Conservation (phyloP, 2,329 filamentous ascomycete genomes). For the Pestalotiopsis sp. region DNA sequence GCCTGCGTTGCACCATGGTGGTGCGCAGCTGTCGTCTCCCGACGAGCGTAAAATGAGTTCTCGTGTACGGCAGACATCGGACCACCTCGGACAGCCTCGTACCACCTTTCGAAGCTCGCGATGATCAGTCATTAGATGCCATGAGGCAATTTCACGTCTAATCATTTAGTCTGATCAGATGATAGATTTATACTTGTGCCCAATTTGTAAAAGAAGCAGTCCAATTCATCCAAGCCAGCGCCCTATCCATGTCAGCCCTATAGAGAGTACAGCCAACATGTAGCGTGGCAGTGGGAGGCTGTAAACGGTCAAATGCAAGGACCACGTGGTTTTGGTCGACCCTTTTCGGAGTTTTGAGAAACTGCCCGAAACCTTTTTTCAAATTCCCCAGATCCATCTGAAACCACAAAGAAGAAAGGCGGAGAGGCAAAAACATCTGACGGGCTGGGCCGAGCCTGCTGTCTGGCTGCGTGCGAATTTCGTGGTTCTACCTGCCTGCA, state of each 20-base stretch:
- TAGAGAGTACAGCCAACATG: not conserved
- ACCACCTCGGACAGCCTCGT: too few relatives aligned
- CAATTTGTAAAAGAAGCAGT: not conserved
- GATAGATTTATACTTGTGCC: not conserved
- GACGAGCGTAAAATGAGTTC: too few relatives aligned
- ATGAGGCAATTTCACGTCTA: too few relatives aligned
- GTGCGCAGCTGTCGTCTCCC: too few relatives aligned
- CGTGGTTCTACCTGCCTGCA: slow-evolving; percentile 10
- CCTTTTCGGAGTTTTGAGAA: too few relatives aligned
- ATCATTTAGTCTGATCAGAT: too few relatives aligned
- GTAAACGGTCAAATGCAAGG: not conserved
- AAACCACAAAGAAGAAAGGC: not conserved
- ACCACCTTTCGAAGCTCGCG: too few relatives aligned
- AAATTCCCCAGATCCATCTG: not conserved
- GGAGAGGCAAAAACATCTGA: not conserved
- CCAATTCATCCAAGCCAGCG: not conserved
- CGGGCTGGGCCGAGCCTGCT: not conserved
- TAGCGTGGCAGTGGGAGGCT: not conserved
- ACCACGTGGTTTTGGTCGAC: not conserved
- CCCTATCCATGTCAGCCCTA: not conserved
- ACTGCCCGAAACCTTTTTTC: not conserved
- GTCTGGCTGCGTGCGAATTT: not conserved
- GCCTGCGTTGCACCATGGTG: too few relatives aligned
- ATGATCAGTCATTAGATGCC: too few relatives aligned
- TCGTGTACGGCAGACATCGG: too few relatives aligned